A percentile compares a stretch with the other conserved stretches of the same genome.
These are phyloP conservation scores for Pterocarpus santalinus DNA, from an alignment of 306 rosid genomes.

Conservation along the genomic window DNA sequence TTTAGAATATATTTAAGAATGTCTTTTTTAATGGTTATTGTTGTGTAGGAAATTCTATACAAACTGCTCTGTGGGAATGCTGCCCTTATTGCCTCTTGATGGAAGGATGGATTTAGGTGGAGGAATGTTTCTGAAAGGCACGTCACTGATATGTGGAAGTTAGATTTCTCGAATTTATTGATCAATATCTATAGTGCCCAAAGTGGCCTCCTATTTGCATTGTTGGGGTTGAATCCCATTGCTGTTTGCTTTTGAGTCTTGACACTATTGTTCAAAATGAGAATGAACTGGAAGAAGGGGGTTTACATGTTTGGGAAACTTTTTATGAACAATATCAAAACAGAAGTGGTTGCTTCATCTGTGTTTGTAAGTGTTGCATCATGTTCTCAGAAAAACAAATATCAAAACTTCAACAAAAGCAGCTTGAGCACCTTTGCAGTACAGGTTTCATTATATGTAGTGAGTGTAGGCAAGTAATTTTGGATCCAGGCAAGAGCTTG, in stretches of 20 bases:
- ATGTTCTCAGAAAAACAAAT: constrained; percentile 77
- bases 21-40: not conserved
- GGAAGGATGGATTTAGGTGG: constrained; percentile 96
- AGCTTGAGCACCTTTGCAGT: constrained; percentile 77
- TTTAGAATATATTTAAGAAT: not conserved
- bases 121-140: constrained; percentile 91
- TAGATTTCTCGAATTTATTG: constrained; percentile 96
- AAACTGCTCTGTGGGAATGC: constrained; percentile 92
- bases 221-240: constrained; percentile 94
- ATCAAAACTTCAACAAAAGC: constrained; percentile 71
- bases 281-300: too few species aligned
- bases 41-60: constrained; percentile 89
- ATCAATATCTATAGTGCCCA: constrained; percentile 82
- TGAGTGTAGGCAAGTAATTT: constrained; percentile 82
- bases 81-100: constrained; percentile 87
- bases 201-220: constrained; percentile 99
- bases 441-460: constrained; percentile 82
- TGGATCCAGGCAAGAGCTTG: constrained; percentile 71
- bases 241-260: constrained; percentile 4
- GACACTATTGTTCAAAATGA: too few species aligned
- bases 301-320: too few species aligned
- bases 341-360: constrained; percentile 96
- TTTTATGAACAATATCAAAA: constrained; percentile 84
- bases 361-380: constrained; percentile 87
- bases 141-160: constrained; percentile 82